Base-by-base conservation (phyloP, 139 green algal species). In the Chlorella sp. region DNA sequence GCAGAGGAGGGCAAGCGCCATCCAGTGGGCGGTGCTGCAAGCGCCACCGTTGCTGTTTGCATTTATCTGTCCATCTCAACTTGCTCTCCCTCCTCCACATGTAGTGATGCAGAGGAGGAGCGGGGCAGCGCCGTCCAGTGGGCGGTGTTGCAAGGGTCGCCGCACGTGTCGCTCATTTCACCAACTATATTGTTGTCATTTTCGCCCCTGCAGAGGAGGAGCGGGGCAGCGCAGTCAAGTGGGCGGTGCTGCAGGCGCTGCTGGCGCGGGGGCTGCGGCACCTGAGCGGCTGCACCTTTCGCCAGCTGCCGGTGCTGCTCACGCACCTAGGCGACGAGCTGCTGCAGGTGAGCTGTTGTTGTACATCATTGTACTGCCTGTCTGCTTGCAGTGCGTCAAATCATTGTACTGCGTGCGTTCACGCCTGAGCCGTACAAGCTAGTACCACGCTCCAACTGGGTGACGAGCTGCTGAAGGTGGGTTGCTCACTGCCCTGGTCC, bases 121-220 rank as follows among this genome's bases (percentile, higher is more conserved):
- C 56, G 16, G 4, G 56, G 16, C 56, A 65, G 56, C 56, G 56
- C 56, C 28, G 56, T 24, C 30, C 56, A 19, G 56, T 24, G 16
- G 56, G 56, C 56, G n/a, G n/a, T n/a, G n/a, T n/a, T n/a, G n/a
- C n/a, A n/a, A n/a, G n/a, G n/a, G n/a, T n/a, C n/a, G n/a, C n/a
- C n/a, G n/a, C n/a, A n/a, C n/a, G n/a, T n/a, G n/a, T n/a, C n/a
- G n/a, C n/a, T n/a, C n/a, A n/a, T n/a, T n/a, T n/a, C n/a, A n/a
- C n/a, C n/a, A n/a, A n/a, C n/a, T n/a, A n/a, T n/a, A n/a, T n/a
- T n/a, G n/a, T n/a, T n/a, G n/a, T n/a, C n/a, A n/a, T n/a, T n/a
- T n/a, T n/a, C n/a, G n/a, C n/a, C n/a, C n/a, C n/a, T n/a, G 51
- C 75, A 81, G 75, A 81, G 51, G 51, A 36, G 48, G 75, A 81